Evolutionary conservation across 2,329 filamentous ascomycete genomes (phyloP).

Genomic region (Leptoxyphium fumago): DNA sequence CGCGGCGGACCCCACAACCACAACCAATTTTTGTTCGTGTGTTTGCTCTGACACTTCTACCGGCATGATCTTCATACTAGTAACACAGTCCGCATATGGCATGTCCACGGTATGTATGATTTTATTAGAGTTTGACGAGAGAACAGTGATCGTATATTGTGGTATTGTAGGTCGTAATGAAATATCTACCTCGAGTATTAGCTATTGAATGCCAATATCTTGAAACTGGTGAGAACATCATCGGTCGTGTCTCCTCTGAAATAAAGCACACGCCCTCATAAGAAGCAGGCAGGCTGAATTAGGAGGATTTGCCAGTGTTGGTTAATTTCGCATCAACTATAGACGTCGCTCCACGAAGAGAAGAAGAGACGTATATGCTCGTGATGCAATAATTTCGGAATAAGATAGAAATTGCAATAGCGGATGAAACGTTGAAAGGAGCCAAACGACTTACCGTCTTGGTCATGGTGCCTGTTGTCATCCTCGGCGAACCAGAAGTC

Average conservation of each 20-base stretch:
- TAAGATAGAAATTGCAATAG: not conserved
- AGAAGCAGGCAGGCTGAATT: slow-evolving; percentile 3
- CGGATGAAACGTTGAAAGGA: not conserved
- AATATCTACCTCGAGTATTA: slow-evolving; percentile 26
- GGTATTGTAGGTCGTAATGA: slow-evolving; percentile 52
- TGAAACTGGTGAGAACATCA: too few relatives aligned
- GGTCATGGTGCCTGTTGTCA: slow-evolving; percentile 70
- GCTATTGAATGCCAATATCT: slow-evolving; percentile 1
- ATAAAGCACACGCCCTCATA: slow-evolving; percentile 4
- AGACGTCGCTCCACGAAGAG: slow-evolving; percentile 12
- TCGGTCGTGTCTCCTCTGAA: slow-evolving; percentile 5
- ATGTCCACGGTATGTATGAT: slow-evolving; percentile 64
- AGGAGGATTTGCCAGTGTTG: slow-evolving; percentile 2
- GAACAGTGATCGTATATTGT: slow-evolving; percentile 59
- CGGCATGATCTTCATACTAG: slow-evolving; percentile 68
- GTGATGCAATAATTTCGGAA: slow-evolving; percentile 8
- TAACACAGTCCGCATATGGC: slow-evolving; percentile 60
- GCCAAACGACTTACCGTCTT: slow-evolving; percentile 37
- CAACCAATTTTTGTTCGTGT: slow-evolving; percentile 66
- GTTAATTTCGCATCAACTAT: slow-evolving; percentile 15
- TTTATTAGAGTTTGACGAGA: slow-evolving; percentile 63
- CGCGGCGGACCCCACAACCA: slow-evolving; percentile 74
- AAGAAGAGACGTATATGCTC: slow-evolving; percentile 14
- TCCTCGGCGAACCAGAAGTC: slow-evolving; percentile 77
- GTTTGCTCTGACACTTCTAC: slow-evolving; percentile 86